Conservation (phyloP, 208 protist genomes). For the Crithidia fasciculata region DNA sequence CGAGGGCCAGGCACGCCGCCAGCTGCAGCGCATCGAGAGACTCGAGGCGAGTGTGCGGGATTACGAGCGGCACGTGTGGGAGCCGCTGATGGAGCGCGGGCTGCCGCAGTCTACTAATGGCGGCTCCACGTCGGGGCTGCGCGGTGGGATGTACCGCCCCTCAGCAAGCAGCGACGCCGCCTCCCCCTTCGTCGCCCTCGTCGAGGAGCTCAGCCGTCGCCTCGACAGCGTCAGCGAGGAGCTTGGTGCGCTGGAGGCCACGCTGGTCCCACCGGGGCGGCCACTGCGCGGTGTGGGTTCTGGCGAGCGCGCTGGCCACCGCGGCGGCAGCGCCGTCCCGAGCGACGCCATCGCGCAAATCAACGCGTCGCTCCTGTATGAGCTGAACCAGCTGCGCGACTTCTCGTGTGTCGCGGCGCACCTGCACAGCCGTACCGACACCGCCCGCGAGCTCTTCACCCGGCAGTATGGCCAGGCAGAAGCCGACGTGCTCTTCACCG, state of each 20-base stretch:
- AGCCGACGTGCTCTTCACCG: slow-evolving; percentile 65
- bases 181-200: slow-evolving; percentile 39
- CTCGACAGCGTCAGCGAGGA: slow-evolving; percentile 50
- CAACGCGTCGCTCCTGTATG: slow-evolving; percentile 69
- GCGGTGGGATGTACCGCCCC: slow-evolving; percentile 30
- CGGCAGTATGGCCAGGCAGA: slow-evolving; percentile 72
- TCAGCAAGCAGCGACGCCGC: slow-evolving; percentile 17
- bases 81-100: slow-evolving; percentile 62
- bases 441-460: slow-evolving; percentile 62
- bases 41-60: slow-evolving; percentile 60
- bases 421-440: slow-evolving; percentile 59
- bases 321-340: slow-evolving; percentile 18
- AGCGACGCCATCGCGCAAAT: slow-evolving; percentile 58
- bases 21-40: slow-evolving; percentile 52
- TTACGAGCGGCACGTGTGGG: slow-evolving; percentile 70
- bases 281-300: slow-evolving; percentile 11
- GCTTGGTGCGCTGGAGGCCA: slow-evolving; percentile 55
- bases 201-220: slow-evolving; percentile 43
- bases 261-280: slow-evolving; percentile 42
- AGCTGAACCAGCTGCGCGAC: slow-evolving; percentile 63
- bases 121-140: neutral
- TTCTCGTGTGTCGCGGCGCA: slow-evolving; percentile 58
- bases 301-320: slow-evolving; percentile 11
- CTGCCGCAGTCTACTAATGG: slow-evolving; percentile 13
- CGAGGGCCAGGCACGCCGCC: slow-evolving; percentile 53